phyloP scores from a whole-genome alignment of 345 rosid species.

The Murraya paniculata region DNA sequence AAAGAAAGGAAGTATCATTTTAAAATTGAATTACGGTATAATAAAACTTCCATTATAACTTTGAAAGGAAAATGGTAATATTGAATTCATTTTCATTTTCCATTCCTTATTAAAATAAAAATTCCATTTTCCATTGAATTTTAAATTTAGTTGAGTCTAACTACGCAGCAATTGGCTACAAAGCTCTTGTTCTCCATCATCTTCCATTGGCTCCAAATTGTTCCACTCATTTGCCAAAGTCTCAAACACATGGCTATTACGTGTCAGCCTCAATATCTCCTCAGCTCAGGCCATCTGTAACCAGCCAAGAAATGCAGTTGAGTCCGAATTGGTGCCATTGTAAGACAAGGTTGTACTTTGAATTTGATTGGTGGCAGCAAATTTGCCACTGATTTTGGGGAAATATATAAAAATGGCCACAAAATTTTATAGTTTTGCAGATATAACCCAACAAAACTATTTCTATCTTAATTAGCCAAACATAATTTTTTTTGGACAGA shows the following conservation, averaged over 20 bases:
- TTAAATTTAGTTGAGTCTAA: neutral
- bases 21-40: no score
- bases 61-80: no score
- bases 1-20: no score
- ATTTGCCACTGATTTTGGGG: neutral
- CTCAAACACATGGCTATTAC: constrained; percentile 33
- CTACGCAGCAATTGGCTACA: constrained; percentile 41
- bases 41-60: no score
- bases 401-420: no score
- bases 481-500: no score
- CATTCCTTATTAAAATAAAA: no score
- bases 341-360: constrained; percentile 11
- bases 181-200: constrained; percentile 35
- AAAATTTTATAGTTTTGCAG: no score
- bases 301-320: constrained; percentile 33
- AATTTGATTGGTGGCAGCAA: constrained; percentile 22
- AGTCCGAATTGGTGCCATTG: constrained; percentile 32
- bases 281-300: constrained; percentile 22
- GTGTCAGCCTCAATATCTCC: constrained; percentile 18
- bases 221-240: constrained; percentile 29
- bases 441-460: no score
- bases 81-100: no score
- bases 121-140: no score
- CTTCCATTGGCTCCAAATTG: constrained; percentile 38
- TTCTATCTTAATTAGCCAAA: no score